A percentile compares a stretch with the other conserved stretches of the same genome.
Evolutionary conservation across 345 rosid genomes (phyloP).

Genomic region (Rhodamnia rubescens): DNA sequence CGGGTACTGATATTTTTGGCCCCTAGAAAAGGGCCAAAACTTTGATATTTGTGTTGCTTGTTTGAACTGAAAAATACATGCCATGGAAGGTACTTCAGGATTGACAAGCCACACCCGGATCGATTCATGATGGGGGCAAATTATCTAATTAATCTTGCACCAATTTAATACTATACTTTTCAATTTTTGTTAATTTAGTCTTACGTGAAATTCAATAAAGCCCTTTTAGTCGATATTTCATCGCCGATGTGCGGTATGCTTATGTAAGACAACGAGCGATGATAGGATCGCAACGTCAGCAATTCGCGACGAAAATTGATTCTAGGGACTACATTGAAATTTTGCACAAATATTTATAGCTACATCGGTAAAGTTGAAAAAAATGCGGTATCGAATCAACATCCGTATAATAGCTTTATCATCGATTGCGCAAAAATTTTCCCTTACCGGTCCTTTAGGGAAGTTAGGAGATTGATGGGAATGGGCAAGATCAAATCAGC

Average conservation of each 20-base stretch:
- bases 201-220: not conserved
- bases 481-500: not conserved
- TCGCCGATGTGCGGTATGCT: too few species aligned
- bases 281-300: not conserved
- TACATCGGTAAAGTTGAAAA: too few species aligned
- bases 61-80: not conserved
- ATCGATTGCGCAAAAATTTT: too few species aligned
- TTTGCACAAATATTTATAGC: too few species aligned
- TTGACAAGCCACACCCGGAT: not conserved
- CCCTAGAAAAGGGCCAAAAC: not conserved
- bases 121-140: not conserved
- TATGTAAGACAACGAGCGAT: too few species aligned
- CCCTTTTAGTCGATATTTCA: not conserved
- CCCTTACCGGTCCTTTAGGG: too few species aligned
- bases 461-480: not conserved
- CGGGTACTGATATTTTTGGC: not conserved
- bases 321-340: accelerated
- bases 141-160: not conserved
- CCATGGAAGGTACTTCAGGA: not conserved
- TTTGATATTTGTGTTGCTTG: not conserved
- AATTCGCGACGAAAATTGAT: not conserved
- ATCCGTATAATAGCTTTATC: too few species aligned
- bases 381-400: too few species aligned
- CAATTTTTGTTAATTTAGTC: not conserved
- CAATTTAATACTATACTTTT: not conserved